Evolutionary conservation across 202 grass and related monocot genomes (phyloP).

Genomic region (Hordeum pubiflorum): DNA sequence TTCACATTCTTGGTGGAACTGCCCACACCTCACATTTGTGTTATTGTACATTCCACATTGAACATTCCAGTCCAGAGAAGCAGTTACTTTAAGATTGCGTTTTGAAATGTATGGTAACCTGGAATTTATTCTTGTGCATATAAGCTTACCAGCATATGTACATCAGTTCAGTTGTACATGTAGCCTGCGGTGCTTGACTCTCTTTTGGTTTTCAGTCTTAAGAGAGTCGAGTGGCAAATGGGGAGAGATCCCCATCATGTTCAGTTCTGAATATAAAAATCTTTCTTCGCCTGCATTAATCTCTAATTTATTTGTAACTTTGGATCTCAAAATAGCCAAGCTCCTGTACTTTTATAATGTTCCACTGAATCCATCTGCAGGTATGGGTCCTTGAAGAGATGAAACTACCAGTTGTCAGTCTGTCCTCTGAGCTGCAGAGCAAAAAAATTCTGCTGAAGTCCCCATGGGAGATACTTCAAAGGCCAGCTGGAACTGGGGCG

Average conservation of each 20-base stretch:
- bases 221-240: background rate
- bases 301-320: background rate
- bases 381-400: slow-evolving; percentile 76
- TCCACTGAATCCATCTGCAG: slow-evolving; percentile 31
- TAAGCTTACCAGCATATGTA: background rate
- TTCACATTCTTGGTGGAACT: background rate
- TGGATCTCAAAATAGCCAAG: background rate
- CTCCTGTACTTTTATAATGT: background rate
- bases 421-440: slow-evolving; percentile 21
- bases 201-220: background rate
- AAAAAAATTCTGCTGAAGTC: slow-evolving; percentile 69
- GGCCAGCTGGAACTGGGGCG: slow-evolving; percentile 55
- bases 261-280: background rate
- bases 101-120: background rate
- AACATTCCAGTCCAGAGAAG: background rate
- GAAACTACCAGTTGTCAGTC: slow-evolving; percentile 62
- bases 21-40: background rate
- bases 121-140: background rate
- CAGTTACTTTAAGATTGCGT: background rate
- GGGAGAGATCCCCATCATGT: background rate
- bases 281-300: background rate
- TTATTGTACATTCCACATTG: background rate
- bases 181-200: background rate
- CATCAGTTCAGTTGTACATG: background rate
- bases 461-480: slow-evolving; percentile 67